These are phyloP conservation scores for Pneumocystis murina DNA, from an alignment of 1,139 yeast genomes.

Conservation along the genomic window DNA sequence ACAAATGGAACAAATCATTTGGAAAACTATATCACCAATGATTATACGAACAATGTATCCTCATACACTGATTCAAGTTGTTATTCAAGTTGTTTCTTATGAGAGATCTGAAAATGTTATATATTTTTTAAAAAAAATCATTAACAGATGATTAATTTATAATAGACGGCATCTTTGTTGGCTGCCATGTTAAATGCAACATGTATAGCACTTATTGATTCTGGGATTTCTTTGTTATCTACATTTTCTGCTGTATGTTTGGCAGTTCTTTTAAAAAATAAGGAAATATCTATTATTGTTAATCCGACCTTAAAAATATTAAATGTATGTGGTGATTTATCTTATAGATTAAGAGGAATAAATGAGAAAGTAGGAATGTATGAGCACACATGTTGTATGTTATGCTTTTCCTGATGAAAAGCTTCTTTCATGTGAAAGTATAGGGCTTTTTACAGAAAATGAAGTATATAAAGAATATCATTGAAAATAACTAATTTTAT, in stretches of 20 bases:
- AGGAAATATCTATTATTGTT: neutral
- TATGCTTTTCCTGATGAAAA: neutral
- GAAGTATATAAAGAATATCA: neutral
- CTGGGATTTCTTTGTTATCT: neutral
- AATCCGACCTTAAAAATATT: neutral
- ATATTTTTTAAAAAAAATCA: neutral
- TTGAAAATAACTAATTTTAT: neutral
- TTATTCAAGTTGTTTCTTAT: slow-evolving; percentile 60
- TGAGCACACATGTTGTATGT: neutral
- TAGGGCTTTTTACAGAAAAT: neutral
- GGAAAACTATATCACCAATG: slow-evolving; percentile 45
- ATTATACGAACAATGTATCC: slow-evolving; percentile 62
- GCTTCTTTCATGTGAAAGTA: neutral
- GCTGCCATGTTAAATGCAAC: neutral
- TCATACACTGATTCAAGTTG: slow-evolving; percentile 69
- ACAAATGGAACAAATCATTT: slow-evolving; percentile 53
- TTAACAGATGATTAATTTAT: neutral
- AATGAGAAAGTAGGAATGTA: neutral
- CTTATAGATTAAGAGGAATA: neutral
- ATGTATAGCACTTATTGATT: neutral
- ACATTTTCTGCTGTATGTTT: neutral
- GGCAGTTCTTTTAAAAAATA: neutral
- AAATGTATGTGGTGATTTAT: neutral
- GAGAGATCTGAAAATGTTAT: slow-evolving; percentile 39
- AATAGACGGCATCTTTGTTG: neutral